Percentiles rank a stretch among this genome's conserved stretches.
Evolutionary conservation across 2,329 filamentous ascomycete genomes (phyloP).

Genomic region (Calonectria crousiana): DNA sequence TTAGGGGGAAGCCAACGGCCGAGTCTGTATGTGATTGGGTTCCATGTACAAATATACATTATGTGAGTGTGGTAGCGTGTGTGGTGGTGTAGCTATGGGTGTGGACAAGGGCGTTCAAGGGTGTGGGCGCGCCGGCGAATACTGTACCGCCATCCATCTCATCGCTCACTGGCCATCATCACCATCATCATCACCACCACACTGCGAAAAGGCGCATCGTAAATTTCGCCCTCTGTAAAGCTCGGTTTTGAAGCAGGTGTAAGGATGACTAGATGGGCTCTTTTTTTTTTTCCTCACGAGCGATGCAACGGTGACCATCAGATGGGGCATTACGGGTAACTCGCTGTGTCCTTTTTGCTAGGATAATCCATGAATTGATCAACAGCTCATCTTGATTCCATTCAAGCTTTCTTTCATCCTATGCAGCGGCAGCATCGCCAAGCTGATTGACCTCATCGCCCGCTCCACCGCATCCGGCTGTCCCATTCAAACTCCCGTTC

Average conservation of each 20-base stretch:
- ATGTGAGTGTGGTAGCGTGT: slow-evolving; percentile 21
- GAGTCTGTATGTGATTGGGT: slow-evolving; percentile 11
- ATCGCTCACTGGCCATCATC: neutral
- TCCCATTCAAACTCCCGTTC: slow-evolving; percentile 30
- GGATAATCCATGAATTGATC: slow-evolving; percentile 34
- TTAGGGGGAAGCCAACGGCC: slow-evolving; percentile 23
- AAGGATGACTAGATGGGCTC: neutral
- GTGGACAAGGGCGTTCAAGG: slow-evolving; percentile 19
- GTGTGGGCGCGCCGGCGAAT: slow-evolving; percentile 2
- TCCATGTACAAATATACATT: slow-evolving; percentile 2
- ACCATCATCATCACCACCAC: neutral
- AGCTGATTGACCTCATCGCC: slow-evolving; percentile 33
- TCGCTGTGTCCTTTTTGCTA: slow-evolving; percentile 15
- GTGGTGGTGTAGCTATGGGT: slow-evolving; percentile 18
- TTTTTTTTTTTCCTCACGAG: slow-evolving; percentile 32
- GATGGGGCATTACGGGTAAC: slow-evolving; percentile 23
- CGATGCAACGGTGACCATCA: slow-evolving; percentile 30
- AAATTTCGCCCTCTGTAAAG: neutral
- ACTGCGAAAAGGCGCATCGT: neutral
- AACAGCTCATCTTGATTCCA: slow-evolving; percentile 36
- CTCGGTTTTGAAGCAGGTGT: slow-evolving; percentile 21
- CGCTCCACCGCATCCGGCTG: slow-evolving; percentile 30
- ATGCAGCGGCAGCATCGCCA: slow-evolving; percentile 27
- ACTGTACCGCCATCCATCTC: slow-evolving; percentile 5
- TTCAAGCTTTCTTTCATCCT: slow-evolving; percentile 29